These are phyloP conservation scores for Lindgomyces ingoldianus DNA, from an alignment of 495 filamentous ascomycete genomes.

Conservation along the genomic window DNA sequence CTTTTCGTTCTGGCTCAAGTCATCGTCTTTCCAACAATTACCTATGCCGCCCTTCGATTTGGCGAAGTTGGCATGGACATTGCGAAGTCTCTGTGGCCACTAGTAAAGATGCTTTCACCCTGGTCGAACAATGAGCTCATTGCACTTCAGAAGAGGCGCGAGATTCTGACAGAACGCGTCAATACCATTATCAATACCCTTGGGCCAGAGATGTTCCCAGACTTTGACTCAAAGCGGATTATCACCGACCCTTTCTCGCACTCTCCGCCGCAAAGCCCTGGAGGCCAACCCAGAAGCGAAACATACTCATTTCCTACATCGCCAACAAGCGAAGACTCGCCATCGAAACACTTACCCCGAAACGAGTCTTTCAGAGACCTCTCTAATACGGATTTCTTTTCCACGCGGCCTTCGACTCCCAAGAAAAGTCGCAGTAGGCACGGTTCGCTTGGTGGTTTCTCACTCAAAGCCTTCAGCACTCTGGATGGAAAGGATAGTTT, in stretches of 20 bases:
- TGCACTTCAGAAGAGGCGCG: slow-evolving; percentile 72
- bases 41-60: slow-evolving; percentile 90
- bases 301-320: slow-evolving; percentile 27
- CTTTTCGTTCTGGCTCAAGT: slow-evolving; percentile 67
- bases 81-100: slow-evolving; percentile 85
- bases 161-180: slow-evolving; percentile 74
- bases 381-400: slow-evolving; percentile 81
- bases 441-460: slow-evolving; percentile 62
- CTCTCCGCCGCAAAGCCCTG: slow-evolving; percentile 22
- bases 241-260: slow-evolving; percentile 63
- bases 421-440: slow-evolving; percentile 71
- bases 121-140: slow-evolving; percentile 80
- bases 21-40: slow-evolving; percentile 82
- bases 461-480: slow-evolving; percentile 70
- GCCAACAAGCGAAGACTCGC: neutral
- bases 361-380: slow-evolving; percentile 94
- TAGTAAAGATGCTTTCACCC: slow-evolving; percentile 85
- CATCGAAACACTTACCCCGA: slow-evolving; percentile 62
- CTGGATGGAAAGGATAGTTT: slow-evolving; percentile 70
- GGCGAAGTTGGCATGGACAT: slow-evolving; percentile 99
- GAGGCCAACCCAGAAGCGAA: slow-evolving; percentile 9
- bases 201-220: slow-evolving; percentile 93
- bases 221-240: slow-evolving; percentile 85
- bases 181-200: slow-evolving; percentile 91
- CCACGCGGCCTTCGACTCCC: slow-evolving; percentile 75